These are phyloP conservation scores for Cajanus cajan DNA, from an alignment of 306 rosid species.

Conservation along the genomic window DNA sequence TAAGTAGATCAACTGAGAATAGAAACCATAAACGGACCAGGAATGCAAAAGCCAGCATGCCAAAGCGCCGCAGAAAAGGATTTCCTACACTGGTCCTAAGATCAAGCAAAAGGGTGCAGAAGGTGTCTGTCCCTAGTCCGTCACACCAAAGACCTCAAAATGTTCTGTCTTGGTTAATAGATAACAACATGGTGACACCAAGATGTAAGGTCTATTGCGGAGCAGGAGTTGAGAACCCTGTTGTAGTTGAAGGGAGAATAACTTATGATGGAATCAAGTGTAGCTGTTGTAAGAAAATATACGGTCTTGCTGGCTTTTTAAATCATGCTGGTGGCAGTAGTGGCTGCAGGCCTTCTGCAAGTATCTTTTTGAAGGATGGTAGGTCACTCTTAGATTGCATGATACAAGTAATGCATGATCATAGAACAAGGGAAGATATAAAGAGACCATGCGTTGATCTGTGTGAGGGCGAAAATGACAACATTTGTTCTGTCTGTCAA, in stretches of 20 bases:
- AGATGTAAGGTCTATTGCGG: constrained; percentile 56
- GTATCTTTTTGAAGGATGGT: constrained; percentile 65
- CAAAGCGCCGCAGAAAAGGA: constrained; percentile 30
- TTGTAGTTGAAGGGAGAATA: constrained; percentile 54
- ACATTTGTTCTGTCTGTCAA: constrained; percentile 74
- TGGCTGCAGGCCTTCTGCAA: constrained; percentile 43
- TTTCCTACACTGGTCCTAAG: constrained; percentile 35
- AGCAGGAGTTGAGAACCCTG: constrained; percentile 20
- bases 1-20: constrained; percentile 24
- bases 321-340: constrained; percentile 56
- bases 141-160: constrained; percentile 58
- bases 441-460: constrained; percentile 10
- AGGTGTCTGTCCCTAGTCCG: constrained; percentile 41
- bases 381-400: constrained; percentile 72
- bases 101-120: constrained; percentile 68
- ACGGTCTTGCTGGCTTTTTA: constrained; percentile 51
- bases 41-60: constrained; percentile 28
- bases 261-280: constrained; percentile 75
- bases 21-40: constrained; percentile 15
- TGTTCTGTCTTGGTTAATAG: constrained; percentile 81
- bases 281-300: constrained; percentile 59
- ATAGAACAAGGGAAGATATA: constrained; percentile 19
- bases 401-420: constrained; percentile 39
- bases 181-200: constrained; percentile 45
- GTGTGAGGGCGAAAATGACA: constrained; percentile 57